Base-by-base conservation (phyloP, 805 yeast genomes). In the Pichia heedii region DNA sequence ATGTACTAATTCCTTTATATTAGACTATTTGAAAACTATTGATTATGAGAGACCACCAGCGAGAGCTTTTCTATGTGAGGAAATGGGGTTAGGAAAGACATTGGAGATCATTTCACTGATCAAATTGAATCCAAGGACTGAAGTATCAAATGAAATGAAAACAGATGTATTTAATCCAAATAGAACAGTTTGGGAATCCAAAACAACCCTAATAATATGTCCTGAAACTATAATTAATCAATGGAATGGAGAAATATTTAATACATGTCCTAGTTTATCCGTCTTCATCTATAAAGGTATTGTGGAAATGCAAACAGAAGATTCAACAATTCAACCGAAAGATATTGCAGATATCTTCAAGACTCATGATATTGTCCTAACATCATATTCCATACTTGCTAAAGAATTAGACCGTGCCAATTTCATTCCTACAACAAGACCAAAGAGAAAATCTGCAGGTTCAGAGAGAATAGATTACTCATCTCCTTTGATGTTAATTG, bases 11-110 rank as follows among this genome's bases (percentile, higher is more conserved):
- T 40, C 43, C 1, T 55, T 61, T 20, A 66, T 70, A 1, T 39
- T 61, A 3, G 40, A 55, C 4, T 65, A 55, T 22, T 32, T 46
- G 2, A 21, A 42, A 22, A 22, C 47, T 2, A 37, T 26, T 0
- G 42, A 52, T 1, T 40, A 41, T 16, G 22, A 37, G 4, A 43
- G 38, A 10, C 51, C 54, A 8, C 54, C 56, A 3, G 79, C 74
- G 0, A 69, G 71, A 40, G 96, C 94, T 0, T 64, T 93, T 8
- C 60, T 93, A 29, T 83, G 93, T 1, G 98, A 90, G 55, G 98
- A 93, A 61, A 93, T 93, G 98, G 98, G 98, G 0, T 70, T 93
- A 8, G 98, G 98, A 0, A 93, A 93, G 56, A 90, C 98, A 0
- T 79, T 93, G 4, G 98, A 93, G 58, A 68, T 88, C 13, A 68